Evolutionary conservation across 495 filamentous ascomycete species (phyloP).

Genomic region (Neurospora sublineolata): DNA sequence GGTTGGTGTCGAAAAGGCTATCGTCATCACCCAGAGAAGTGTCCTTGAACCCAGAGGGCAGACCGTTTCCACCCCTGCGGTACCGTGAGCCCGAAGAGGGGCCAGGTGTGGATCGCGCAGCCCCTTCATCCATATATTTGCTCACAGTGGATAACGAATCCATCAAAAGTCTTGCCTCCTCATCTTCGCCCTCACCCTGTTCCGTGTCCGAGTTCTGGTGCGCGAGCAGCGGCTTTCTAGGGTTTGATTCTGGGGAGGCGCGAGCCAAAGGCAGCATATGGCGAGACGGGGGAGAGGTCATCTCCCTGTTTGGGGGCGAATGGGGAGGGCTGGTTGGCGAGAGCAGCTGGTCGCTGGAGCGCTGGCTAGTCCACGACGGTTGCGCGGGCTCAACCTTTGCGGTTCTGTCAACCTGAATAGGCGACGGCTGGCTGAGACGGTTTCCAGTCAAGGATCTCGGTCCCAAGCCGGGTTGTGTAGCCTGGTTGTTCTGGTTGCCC

Average conservation of each 20-base stretch:
- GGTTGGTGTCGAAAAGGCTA: constrained; percentile 35
- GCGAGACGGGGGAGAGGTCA: constrained; percentile 20
- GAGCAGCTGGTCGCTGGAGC: constrained; percentile 53
- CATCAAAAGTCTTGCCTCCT: constrained; percentile 55
- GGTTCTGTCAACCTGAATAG: constrained; percentile 47
- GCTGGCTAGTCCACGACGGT: constrained; percentile 57
- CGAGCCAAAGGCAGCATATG: constrained; percentile 17
- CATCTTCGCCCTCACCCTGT: constrained; percentile 44
- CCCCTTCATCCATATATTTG: constrained; percentile 25
- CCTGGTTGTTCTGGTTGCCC: constrained; percentile 20
- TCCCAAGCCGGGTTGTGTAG: constrained; percentile 8
- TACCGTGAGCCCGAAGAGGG: constrained; percentile 19
- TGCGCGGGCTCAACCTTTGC: constrained; percentile 46
- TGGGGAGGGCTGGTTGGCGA: constrained; percentile 23
- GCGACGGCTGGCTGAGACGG: constrained; percentile 37
- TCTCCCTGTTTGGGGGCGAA: constrained; percentile 18
- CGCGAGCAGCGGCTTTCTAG: constrained; percentile 36
- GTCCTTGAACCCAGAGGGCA: constrained; percentile 11
- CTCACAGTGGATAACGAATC: constrained; percentile 46
- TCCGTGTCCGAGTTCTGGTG: constrained; percentile 32
- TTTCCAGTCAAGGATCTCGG: constrained; percentile 26
- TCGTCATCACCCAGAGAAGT: constrained; percentile 30
- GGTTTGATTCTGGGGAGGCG: constrained; percentile 26
- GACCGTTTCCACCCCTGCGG: constrained; percentile 23
- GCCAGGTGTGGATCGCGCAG: neutral